Conservation (phyloP, 768 basidiomycete species). For the Mycena crocata region DNA sequence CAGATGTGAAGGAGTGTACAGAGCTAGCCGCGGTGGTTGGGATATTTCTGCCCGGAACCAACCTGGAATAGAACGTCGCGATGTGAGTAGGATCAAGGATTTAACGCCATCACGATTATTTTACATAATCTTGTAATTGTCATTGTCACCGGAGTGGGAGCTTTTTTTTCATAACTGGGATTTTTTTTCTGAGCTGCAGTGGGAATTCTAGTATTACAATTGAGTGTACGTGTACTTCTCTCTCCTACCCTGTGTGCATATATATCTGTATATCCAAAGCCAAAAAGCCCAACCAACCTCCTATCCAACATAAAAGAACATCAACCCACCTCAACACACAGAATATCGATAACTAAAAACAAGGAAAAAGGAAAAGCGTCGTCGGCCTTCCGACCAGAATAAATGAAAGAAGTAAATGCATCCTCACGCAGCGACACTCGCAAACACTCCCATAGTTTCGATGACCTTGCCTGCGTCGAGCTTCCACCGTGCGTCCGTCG, state of each 20-base stretch:
- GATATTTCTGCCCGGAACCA: no score
- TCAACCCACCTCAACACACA: slow-evolving; percentile 21
- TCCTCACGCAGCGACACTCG: slow-evolving; percentile 29
- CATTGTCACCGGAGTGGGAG: no score
- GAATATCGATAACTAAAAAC: slow-evolving; percentile 35
- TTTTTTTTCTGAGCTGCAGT: no score
- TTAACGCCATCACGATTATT: no score
- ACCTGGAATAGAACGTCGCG: no score
- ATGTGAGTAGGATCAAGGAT: no score
- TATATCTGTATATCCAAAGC: no score
- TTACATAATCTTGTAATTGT: no score
- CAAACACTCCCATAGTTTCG: slow-evolving; percentile 37
- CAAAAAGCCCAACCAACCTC: no score
- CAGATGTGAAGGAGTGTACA: no score
- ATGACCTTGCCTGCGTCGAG: slow-evolving; percentile 51
- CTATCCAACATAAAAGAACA: background rate
- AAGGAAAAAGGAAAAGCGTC: background rate
- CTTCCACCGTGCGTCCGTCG: slow-evolving; percentile 85
- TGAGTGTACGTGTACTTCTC: background rate
- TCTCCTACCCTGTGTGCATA: slow-evolving; percentile 3
- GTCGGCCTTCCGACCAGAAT: background rate
- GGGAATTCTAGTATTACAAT: slow-evolving; percentile 24
- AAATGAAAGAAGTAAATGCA: background rate
- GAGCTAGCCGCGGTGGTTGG: no score
- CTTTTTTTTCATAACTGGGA: no score